phyloP scores from a whole-genome alignment of 2,329 filamentous ascomycete species.

The Fusarium sp. region DNA sequence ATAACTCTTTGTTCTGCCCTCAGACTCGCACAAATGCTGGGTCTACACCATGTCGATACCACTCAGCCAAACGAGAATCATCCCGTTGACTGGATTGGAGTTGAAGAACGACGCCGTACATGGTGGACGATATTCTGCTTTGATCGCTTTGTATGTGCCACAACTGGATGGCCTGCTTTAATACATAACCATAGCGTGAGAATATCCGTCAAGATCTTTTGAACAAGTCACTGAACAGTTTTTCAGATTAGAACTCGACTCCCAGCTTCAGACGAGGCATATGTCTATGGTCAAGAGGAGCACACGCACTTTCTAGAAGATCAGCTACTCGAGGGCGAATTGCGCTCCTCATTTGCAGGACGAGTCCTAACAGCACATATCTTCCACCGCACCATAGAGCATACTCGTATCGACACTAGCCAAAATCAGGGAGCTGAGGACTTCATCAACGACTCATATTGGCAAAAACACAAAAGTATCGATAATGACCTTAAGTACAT shows the following conservation, averaged over 20 bases:
- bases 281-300: conserved; percentile 1
- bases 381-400: conserved; percentile 19
- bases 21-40: conserved; percentile 9
- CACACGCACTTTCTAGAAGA: conserved; percentile 6
- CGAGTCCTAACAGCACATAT: conserved; percentile 9
- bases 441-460: not conserved
- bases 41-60: not conserved
- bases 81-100: not conserved
- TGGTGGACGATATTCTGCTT: conserved; percentile 29
- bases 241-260: conserved; percentile 13
- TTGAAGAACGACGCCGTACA: conserved; percentile 15
- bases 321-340: not conserved
- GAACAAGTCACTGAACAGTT: not conserved
- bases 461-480: conserved; percentile 5
- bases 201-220: accelerated
- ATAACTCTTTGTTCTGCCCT: conserved; percentile 11
- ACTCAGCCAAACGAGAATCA: accelerated
- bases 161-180: conserved; percentile 20
- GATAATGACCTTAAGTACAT: conserved; percentile 21
- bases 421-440: not conserved
- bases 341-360: conserved; percentile 10
- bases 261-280: conserved; percentile 10
- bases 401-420: not conserved
- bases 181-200: not conserved
- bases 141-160: conserved; percentile 17